phyloP scores from a whole-genome alignment of 148 eudicot genomes.

The Camellia lanceoleosa region DNA sequence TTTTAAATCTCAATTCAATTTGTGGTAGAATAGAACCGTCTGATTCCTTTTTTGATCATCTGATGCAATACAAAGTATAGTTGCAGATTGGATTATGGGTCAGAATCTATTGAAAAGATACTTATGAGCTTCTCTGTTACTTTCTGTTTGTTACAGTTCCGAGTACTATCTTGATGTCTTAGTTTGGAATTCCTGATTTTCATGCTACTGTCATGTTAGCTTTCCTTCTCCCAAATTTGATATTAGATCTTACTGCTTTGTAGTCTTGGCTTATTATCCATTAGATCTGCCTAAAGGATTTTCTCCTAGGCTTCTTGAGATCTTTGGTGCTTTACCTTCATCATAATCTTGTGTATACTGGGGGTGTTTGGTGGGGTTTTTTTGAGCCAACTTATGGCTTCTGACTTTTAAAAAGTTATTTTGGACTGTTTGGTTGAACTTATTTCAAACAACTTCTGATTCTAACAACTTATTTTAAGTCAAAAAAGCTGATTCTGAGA shows the following conservation, averaged over 20 bases:
- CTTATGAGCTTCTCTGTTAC: neutral
- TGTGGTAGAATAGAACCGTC: neutral
- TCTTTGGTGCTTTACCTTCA: neutral
- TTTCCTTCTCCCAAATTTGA: no score
- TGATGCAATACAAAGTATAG: neutral
- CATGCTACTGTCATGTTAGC: no score
- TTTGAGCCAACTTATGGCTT: no score
- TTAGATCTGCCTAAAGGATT: neutral
- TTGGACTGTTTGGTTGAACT: no score
- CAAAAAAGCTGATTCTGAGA: no score
- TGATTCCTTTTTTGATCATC: neutral
- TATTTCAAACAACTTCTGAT: no score
- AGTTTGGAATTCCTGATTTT: neutral
- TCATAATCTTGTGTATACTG: neutral
- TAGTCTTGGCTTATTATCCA: neutral
- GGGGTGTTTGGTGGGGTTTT: no score
- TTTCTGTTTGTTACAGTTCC: neutral
- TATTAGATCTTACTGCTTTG: no score
- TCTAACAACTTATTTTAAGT: no score
- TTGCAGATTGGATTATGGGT: neutral
- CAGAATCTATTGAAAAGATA: neutral
- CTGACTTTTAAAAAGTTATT: no score
- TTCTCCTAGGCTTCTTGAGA: neutral
- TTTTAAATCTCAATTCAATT: neutral
- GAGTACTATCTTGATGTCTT: neutral